Percentiles rank a stretch among this genome's conserved stretches.
These are phyloP conservation scores for Diaporthe sp. DNA, from an alignment of 2,329 filamentous ascomycete genomes.

Conservation along the genomic window DNA sequence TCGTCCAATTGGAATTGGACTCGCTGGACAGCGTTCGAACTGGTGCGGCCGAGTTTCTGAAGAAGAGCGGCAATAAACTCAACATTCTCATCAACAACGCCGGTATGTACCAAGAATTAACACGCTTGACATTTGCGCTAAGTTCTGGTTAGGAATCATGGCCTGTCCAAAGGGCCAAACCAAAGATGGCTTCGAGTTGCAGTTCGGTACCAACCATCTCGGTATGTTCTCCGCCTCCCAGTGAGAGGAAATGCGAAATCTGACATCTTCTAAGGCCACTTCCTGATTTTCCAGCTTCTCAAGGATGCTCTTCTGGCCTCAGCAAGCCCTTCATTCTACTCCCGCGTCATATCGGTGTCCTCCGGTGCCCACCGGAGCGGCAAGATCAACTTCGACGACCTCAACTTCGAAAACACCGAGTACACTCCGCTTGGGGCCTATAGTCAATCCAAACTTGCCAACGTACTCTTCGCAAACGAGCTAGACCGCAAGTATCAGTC, in stretches of 20 bases:
- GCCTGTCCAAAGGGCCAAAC: slow-evolving; percentile 52
- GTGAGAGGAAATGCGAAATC: not conserved
- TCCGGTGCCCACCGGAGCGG: slow-evolving; percentile 53
- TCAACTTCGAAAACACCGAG: slow-evolving; percentile 6
- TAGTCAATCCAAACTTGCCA: slow-evolving; percentile 53
- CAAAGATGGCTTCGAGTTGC: slow-evolving; percentile 60
- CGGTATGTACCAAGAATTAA: slow-evolving; percentile 52
- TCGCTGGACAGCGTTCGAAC: slow-evolving; percentile 50
- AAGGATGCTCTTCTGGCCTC: slow-evolving; percentile 54
- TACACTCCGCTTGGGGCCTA: slow-evolving; percentile 45
- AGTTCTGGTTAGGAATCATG: slow-evolving; percentile 53
- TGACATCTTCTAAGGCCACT: slow-evolving; percentile 50
- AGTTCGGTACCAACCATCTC: slow-evolving; percentile 63
- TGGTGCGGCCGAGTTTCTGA: slow-evolving; percentile 47
- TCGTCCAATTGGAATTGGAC: slow-evolving; percentile 51
- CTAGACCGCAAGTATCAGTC: slow-evolving; percentile 46
- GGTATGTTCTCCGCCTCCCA: slow-evolving; percentile 39
- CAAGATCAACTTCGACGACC: slow-evolving; percentile 28
- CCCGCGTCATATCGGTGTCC: slow-evolving; percentile 56
- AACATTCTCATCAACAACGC: slow-evolving; percentile 43
- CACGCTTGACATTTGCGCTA: slow-evolving; percentile 46
- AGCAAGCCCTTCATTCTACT: slow-evolving; percentile 51
- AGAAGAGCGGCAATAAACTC: slow-evolving; percentile 45
- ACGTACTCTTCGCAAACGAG: slow-evolving; percentile 49
- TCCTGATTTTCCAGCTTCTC: slow-evolving; percentile 54